These are phyloP conservation scores for Pigoraptor vietnamica DNA, from an alignment of 78 protist species.

Conservation along the genomic window DNA sequence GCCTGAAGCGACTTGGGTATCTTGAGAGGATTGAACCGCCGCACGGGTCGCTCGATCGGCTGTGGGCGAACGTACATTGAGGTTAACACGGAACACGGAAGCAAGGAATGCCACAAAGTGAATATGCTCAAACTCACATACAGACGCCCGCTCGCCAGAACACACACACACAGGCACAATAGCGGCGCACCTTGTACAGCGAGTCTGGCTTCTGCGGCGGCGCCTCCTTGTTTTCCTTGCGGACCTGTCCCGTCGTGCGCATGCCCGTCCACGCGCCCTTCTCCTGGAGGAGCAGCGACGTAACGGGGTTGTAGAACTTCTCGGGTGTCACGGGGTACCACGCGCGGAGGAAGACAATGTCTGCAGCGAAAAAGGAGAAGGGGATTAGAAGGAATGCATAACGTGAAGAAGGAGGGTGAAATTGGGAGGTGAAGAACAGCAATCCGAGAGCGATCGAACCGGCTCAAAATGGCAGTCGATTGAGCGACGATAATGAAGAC, in stretches of 20 bases:
- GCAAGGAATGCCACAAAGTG: no score
- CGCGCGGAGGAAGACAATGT: slow-evolving; percentile 89
- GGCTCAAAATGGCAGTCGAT: neutral
- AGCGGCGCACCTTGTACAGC: neutral
- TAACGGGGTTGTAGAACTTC: slow-evolving; percentile 91
- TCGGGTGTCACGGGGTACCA: slow-evolving; percentile 89
- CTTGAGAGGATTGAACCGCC: slow-evolving; percentile 46
- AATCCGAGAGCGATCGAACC: neutral
- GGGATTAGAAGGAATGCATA: neutral
- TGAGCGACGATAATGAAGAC: neutral
- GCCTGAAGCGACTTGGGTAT: slow-evolving; percentile 52
- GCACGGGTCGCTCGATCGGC: slow-evolving; percentile 44
- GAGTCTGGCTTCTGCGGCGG: neutral
- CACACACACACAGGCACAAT: neutral
- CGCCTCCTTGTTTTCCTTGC: neutral
- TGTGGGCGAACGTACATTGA: neutral
- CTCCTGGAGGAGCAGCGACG: slow-evolving; percentile 42
- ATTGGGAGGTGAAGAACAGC: neutral
- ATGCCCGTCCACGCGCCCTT: neutral
- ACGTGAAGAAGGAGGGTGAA: neutral
- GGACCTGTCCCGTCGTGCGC: slow-evolving; percentile 5
- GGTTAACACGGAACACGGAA: no score
- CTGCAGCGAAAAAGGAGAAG: slow-evolving; percentile 25
- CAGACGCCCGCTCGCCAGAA: neutral
- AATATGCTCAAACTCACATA: neutral